A percentile compares a stretch with the other conserved stretches of the same genome.
These are phyloP conservation scores for Citrullus mucosospermus DNA, from an alignment of 306 rosid genomes.

Conservation along the genomic window DNA sequence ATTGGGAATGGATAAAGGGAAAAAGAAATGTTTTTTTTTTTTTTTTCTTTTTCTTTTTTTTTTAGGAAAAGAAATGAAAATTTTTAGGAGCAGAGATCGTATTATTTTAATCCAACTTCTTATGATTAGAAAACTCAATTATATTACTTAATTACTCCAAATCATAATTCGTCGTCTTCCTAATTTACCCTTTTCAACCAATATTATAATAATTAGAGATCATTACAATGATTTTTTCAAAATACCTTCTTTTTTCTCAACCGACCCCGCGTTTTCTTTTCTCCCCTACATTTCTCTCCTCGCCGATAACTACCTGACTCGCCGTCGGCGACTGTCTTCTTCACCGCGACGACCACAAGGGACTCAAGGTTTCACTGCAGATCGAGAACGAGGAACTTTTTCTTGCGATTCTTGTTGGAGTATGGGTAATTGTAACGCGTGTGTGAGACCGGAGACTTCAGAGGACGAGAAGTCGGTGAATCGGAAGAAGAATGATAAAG, in stretches of 20 bases:
- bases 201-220: constrained; percentile 5
- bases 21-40: not conserved
- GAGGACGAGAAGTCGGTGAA: constrained; percentile 22
- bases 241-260: constrained; percentile 12
- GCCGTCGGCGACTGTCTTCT: constrained; percentile 9
- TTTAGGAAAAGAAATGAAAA: not conserved
- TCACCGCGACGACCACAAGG: constrained; percentile 1
- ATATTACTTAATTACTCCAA: not conserved
- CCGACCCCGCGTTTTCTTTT: constrained; percentile 24
- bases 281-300: constrained; percentile 5
- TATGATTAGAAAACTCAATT: constrained; percentile 5
- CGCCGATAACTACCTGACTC: constrained; percentile 1
- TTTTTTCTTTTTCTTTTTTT: too few relatives aligned
- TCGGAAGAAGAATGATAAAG: constrained; percentile 25
- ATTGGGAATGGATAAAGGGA: not conserved
- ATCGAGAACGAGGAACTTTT: not conserved
- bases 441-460: constrained; percentile 32
- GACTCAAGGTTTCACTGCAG: not conserved
- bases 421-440: constrained; percentile 84
- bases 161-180: constrained; percentile 1
- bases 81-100: not conserved
- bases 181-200: not conserved
- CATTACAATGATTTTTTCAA: constrained; percentile 13
- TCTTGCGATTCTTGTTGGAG: not conserved
- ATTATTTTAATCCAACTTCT: not conserved